A percentile compares a stretch with the other conserved stretches of the same genome.
These are phyloP conservation scores for Paraphoma sp. DNA, from an alignment of 2,329 filamentous ascomycete genomes.

Conservation along the genomic window DNA sequence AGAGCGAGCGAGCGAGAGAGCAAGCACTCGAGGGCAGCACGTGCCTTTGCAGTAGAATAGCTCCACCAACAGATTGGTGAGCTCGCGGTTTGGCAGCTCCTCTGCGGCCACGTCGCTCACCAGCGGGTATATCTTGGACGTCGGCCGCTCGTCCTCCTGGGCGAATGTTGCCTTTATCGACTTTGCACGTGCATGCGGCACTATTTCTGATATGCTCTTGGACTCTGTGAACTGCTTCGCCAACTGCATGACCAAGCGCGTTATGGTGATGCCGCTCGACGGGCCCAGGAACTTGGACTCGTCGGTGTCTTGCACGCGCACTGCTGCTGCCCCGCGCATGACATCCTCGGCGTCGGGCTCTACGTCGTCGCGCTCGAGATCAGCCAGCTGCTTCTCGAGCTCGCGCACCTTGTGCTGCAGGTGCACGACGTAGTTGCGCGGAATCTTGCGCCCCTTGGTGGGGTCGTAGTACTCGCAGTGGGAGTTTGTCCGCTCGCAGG, in stretches of 20 bases:
- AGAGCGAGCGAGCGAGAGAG: not conserved
- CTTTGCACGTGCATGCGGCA: conserved; percentile 75
- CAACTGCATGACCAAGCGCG: conserved; percentile 92
- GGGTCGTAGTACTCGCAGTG: conserved; percentile 96
- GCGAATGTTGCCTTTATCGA: conserved; percentile 72
- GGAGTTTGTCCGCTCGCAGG: conserved; percentile 90
- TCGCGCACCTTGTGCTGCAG: conserved; percentile 85
- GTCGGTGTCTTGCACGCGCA: conserved; percentile 83
- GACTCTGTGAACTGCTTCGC: conserved; percentile 92
- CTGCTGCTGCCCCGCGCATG: conserved; percentile 83
- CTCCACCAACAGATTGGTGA: conserved; percentile 81
- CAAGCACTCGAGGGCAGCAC: not conserved
- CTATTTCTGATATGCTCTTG: conserved; percentile 89
- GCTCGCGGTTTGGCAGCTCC: conserved; percentile 73
- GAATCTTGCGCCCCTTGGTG: conserved; percentile 82
- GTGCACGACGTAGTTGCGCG: conserved; percentile 89
- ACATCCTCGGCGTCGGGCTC: conserved; percentile 81
- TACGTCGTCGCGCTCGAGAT: conserved; percentile 76
- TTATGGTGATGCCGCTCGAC: conserved; percentile 95
- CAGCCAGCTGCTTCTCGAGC: conserved; percentile 80
- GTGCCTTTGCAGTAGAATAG: conserved; percentile 85
- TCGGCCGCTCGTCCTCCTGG: conserved; percentile 70
- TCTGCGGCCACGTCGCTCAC: conserved; percentile 84
- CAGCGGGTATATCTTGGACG: conserved; percentile 85
- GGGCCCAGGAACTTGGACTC: conserved; percentile 91